Evolutionary conservation across 768 basidiomycete genomes (phyloP).

Genomic region (Amanita pseudoporphyria): DNA sequence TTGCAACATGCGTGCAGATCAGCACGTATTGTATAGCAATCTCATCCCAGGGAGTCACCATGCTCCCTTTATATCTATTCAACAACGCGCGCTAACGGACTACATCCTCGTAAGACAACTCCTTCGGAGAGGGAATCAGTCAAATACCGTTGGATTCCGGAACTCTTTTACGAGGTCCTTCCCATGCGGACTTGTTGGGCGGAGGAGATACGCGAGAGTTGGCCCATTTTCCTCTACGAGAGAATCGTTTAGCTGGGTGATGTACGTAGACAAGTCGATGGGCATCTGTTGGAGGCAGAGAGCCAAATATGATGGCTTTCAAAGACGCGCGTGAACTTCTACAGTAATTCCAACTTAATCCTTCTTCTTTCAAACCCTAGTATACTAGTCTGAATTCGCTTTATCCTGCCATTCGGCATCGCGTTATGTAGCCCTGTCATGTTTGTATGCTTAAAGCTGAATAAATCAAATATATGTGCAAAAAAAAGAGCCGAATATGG

Average conservation of each 20-base stretch:
- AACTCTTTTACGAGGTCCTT: constrained; percentile 70
- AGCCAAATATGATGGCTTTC: too few relatives aligned
- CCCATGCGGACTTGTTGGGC: constrained; percentile 68
- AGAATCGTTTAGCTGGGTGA: constrained; percentile 52
- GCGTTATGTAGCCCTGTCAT: too few relatives aligned
- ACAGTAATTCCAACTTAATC: too few relatives aligned
- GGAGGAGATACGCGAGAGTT: constrained; percentile 63
- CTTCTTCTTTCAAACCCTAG: too few relatives aligned
- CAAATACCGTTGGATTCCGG: constrained; percentile 40
- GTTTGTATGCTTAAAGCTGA: too few relatives aligned
- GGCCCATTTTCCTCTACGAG: constrained; percentile 56
- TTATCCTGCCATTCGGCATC: too few relatives aligned
- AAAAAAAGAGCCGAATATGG: too few relatives aligned
- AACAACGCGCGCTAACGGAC: constrained; percentile 26
- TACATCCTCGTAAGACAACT: constrained; percentile 9
- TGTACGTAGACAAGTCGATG: constrained; percentile 52
- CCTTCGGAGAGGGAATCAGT: constrained; percentile 1
- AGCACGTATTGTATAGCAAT: constrained; percentile 78
- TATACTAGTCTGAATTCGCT: too few relatives aligned
- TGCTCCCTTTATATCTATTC: constrained; percentile 46
- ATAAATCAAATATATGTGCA: too few relatives aligned
- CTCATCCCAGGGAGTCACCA: constrained; percentile 77
- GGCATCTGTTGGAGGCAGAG: constrained; percentile 16
- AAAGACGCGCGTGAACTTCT: too few relatives aligned
- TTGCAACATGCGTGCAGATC: constrained; percentile 61